Base-by-base conservation (phyloP, 2,329 filamentous ascomycete species). In the Aureobasidium sp. region DNA sequence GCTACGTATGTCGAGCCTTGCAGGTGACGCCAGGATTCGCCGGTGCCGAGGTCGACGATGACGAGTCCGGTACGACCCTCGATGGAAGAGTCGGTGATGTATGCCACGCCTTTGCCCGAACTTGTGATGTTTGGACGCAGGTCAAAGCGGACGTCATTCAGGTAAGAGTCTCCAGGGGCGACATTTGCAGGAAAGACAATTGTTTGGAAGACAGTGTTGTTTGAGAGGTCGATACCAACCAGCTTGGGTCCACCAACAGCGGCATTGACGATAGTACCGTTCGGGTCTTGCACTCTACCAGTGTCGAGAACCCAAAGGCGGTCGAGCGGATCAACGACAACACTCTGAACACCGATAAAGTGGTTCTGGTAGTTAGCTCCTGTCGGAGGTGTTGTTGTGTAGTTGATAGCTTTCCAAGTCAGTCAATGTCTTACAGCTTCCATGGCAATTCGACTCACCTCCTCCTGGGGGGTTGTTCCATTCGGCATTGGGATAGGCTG, bases 91-190 rank as follows among this genome's bases (percentile, higher is more conserved):
- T 83, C 81, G 27, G 80, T 82, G 67, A 83, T 81, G 68, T 83
- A 83, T 0, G 79, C 80, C 15, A 82, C 67, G 20, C 80, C 80
- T 31, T 76, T 65, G 3, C 79, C 79, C 9, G 31, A 34, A 2
- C 73, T 73, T 0, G 77, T 77, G 7, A 79, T 37, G 20, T 69
- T 67, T 2, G 76, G 57, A 15, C 76, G 74, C n/a, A 82, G 73
- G 65, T 84, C 80, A 69, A 84, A 79, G 55, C 81, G 78, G 9
- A 83, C 72, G 64, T 83, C 81, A 67, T 83, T 83, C 39, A 81
- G 74, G 64, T 83, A 83, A 17, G 75, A 78, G 65, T 79, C 78
- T 14, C 76, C 65, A 57, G 74, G 79, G 6, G 78, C 79, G 11
- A 82, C 79, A 7, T 70, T 75, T 1, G 71, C 63, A 0, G 78